These are phyloP conservation scores for Huntiella moniliformis DNA, from an alignment of 2,329 filamentous ascomycete species.

Conservation along the genomic window DNA sequence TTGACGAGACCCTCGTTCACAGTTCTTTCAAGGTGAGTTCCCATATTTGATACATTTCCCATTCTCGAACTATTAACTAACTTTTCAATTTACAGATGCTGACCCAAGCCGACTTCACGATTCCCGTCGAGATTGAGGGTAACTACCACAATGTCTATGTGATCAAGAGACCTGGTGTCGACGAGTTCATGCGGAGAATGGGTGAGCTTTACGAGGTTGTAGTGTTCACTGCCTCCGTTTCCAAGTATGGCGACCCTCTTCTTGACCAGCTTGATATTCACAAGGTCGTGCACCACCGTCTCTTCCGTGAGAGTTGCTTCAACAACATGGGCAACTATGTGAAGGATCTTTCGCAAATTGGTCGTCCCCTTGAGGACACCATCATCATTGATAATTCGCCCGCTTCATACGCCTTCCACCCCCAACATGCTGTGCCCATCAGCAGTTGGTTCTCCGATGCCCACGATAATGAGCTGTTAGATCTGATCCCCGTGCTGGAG, in stretches of 20 bases:
- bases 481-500: constrained; percentile 94
- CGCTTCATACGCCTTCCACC: constrained; percentile 98
- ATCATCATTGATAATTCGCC: constrained; percentile 99
- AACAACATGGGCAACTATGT: constrained; percentile 99
- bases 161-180: constrained; percentile 95
- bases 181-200: constrained; percentile 96
- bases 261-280: constrained; percentile 95
- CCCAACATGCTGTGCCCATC: constrained; percentile 94
- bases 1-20: constrained; percentile 93
- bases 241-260: constrained; percentile 94
- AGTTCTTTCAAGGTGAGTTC: constrained; percentile 83
- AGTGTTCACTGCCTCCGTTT: constrained; percentile 95
- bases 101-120: constrained; percentile 96
- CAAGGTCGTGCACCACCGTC: constrained; percentile 81
- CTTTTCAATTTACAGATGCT: constrained; percentile 45
- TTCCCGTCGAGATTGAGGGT: constrained; percentile 95
- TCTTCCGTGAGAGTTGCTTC: constrained; percentile 97
- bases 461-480: constrained; percentile 94
- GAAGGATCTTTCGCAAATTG: constrained; percentile 95
- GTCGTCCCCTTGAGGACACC: constrained; percentile 85
- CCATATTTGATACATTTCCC: background rate
- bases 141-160: constrained; percentile 99
- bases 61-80: background rate
- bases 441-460: constrained; percentile 99
- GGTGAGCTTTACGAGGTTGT: constrained; percentile 97